Evolutionary conservation across 441 rosid species (phyloP).

Genomic region (Jatropha multifida): DNA sequence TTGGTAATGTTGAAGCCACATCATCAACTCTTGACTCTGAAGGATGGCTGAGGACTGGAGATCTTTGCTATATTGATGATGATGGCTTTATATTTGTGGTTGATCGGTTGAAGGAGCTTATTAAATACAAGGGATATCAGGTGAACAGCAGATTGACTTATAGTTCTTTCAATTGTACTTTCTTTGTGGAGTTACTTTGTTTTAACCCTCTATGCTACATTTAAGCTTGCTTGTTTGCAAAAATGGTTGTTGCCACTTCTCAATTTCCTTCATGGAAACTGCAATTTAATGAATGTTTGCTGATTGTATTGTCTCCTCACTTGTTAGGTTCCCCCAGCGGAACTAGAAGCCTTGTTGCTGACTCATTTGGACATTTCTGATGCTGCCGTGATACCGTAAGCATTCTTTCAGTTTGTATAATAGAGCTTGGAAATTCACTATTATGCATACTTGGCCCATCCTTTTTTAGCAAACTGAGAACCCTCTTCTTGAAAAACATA

Average conservation of each 20-base stretch:
- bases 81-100: slow-evolving; percentile 88
- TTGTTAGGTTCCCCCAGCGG: slow-evolving; percentile 88
- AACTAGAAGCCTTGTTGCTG: slow-evolving; percentile 81
- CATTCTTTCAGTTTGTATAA: neutral
- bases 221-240: neutral
- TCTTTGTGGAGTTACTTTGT: neutral
- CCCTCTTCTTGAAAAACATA: neutral
- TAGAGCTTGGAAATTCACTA: neutral
- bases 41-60: slow-evolving; percentile 97
- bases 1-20: slow-evolving; percentile 80
- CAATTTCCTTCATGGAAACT: neutral
- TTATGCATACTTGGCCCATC: neutral
- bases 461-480: neutral
- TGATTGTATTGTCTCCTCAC: neutral
- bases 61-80: slow-evolving; percentile 81
- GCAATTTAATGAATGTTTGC: neutral
- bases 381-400: slow-evolving; percentile 91
- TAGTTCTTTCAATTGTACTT: neutral
- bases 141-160: slow-evolving; percentile 28
- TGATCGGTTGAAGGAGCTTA: slow-evolving; percentile 90
- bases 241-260: neutral
- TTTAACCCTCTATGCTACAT: neutral
- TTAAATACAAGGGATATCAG: slow-evolving; percentile 96
- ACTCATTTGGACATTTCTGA: slow-evolving; percentile 71
- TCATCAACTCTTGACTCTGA: slow-evolving; percentile 69